Evolutionary conservation across 768 basidiomycete genomes (phyloP), one percentile per base, ranked within the genome.

Genomic region (Suillus bovinus): DNA sequence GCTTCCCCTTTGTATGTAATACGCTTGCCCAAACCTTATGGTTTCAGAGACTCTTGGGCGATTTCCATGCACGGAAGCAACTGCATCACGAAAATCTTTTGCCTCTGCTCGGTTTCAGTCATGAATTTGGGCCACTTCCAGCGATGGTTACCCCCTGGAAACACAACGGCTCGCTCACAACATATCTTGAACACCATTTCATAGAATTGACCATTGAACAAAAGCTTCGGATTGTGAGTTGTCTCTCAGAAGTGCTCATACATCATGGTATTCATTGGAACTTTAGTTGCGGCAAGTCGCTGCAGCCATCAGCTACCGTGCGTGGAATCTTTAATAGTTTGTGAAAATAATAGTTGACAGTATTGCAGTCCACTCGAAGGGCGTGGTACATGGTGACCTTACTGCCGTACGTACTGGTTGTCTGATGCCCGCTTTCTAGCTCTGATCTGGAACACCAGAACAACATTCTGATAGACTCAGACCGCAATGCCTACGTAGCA

Each of bases 61-160:
- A 71, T 58, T 60, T 71, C 13, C 59, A 58, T 14, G 67, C 64
- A n/a, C 76, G 76, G 75, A 62, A 63, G 44, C 62, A 56, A 42
- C 59, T 77, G 41, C 60, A 68, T 14, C 77, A 77, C 36, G 63
- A 67, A 3, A 66, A 69, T 54, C 62, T 77, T 10, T 31, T 75
- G 13, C 71, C 70, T 29, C 63, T 77, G 3, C 70, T 66, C 61
- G 75, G 75, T 3, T 64, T 71, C 50, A 70, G 61, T 13, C 61
- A 63, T 5, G 73, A 70, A 27, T 77, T 77, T 50, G 74, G 76
- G 24, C 62, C 52, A 44, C 67, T 73, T 36, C 67, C 67, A 5
- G 72, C 75, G 5, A 69, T 77, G 72, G 74, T 77, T 47, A 74
- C 71, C 49, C 75, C 74, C 4, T 77, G 76, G 75, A 29, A 74